These are phyloP conservation scores for Rhododendron griersonianum DNA, from an alignment of 148 eudicot species.

Conservation along the genomic window DNA sequence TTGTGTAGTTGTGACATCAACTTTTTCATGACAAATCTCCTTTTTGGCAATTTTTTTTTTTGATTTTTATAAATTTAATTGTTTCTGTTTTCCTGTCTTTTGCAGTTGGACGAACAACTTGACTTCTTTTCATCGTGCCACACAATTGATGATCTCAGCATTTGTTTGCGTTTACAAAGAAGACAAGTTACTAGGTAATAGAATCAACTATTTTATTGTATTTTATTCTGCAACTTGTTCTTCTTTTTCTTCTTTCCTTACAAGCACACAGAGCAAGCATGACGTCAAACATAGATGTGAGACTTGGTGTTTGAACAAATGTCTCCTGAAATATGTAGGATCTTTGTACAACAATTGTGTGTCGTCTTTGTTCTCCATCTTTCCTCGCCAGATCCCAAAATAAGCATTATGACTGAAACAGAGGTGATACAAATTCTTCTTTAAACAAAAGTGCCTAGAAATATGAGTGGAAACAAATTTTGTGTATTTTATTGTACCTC, in stretches of 20 bases:
- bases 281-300: neutral
- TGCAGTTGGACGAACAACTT: slow-evolving; percentile 17
- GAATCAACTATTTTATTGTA: neutral
- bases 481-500: too few relatives aligned
- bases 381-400: too few relatives aligned
- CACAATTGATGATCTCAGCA: too few relatives aligned
- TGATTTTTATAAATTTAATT: neutral
- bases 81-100: neutral
- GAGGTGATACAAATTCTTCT: too few relatives aligned
- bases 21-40: slow-evolving; percentile 1
- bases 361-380: too few relatives aligned
- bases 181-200: neutral
- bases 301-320: neutral
- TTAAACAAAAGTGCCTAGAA: too few relatives aligned
- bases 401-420: too few relatives aligned
- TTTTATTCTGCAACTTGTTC: neutral
- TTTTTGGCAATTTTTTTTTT: neutral
- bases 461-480: too few relatives aligned
- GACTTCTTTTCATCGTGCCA: too few relatives aligned
- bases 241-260: neutral
- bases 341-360: neutral
- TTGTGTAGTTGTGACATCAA: slow-evolving; percentile 5
- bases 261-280: neutral
- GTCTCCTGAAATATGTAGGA: neutral
- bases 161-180: neutral